Evolutionary conservation across 176 grass and related monocot species (phyloP).

Genomic region (Musa schizocarpa): DNA sequence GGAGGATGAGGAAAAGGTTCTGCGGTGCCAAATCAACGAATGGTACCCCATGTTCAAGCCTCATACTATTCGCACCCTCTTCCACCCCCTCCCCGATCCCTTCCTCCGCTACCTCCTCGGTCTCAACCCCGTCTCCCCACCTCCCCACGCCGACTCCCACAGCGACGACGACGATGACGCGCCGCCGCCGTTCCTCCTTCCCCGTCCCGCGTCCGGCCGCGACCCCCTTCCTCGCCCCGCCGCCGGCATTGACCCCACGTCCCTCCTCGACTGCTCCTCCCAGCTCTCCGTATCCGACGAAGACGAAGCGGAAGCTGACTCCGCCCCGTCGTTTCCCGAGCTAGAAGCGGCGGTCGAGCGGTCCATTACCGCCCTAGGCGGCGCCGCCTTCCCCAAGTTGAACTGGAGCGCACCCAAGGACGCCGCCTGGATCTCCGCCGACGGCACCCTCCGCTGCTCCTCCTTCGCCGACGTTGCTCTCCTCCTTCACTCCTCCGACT

Average conservation of each 20-base stretch:
- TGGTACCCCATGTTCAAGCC: conserved; percentile 52
- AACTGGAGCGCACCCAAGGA: conserved; percentile 91
- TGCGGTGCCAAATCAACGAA: conserved; percentile 3
- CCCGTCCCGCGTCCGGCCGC: conserved; percentile 27
- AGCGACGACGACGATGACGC: neutral
- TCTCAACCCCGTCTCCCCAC: neutral
- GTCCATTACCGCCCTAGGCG: conserved; percentile 49
- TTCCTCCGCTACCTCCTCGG: conserved; percentile 36
- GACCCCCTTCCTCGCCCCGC: conserved; percentile 30
- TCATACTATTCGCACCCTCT: conserved; percentile 50
- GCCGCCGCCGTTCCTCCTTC: conserved; percentile 45
- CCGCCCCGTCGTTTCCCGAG: conserved; percentile 52
- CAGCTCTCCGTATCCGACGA: conserved; percentile 28
- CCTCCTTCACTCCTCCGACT: conserved; percentile 71
- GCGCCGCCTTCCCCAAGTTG: conserved; percentile 60
- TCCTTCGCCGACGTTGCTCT: conserved; percentile 70
- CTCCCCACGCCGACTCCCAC: neutral
- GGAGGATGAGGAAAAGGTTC: neutral
- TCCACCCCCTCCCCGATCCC: conserved; percentile 58
- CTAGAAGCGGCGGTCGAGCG: conserved; percentile 60
- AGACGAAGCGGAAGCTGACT: conserved; percentile 12
- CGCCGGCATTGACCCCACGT: conserved; percentile 43
- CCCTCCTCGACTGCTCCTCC: conserved; percentile 42
- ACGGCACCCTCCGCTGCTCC: conserved; percentile 42
- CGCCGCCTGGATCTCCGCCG: conserved; percentile 67